Evolutionary conservation across 352 stramenopile species (phyloP), one percentile per base, ranked within the genome.

Genomic region (Phytopythium boreale): DNA sequence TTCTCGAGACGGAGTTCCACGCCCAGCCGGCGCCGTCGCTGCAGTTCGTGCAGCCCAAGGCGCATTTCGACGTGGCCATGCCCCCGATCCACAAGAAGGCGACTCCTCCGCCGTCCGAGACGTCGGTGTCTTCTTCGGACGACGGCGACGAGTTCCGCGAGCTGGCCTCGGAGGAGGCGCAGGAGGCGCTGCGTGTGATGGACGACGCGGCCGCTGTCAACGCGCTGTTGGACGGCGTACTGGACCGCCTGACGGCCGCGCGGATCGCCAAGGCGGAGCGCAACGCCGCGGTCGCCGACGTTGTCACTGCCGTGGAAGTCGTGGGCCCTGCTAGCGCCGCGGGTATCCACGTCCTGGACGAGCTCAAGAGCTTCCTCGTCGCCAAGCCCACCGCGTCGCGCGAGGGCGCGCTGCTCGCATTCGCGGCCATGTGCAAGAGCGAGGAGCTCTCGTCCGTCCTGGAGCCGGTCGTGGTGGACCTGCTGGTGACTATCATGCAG

Each of bases 401-500:
- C 19, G 80, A 92, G 62, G 80, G 83, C 1, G 73, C 80, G 6
- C 44, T 92, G 20, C 66, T 87, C 0, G 68, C 71, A 26, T 57
- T 84, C 24, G 34, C 72, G 9, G 77, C 72, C 22, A 62, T 92
- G 26, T 71, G 69, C 59, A 79, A 79, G 52, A 79, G 69, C 55
- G 66, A 87, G 20, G 56, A 65, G 41, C 59, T 90, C n/a, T 71
- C 73, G 17, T 70, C 64, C n/a, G 74, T 79, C 6, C 67, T 89
- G 37, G 82, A 92, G 65, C 77, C 80, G 2, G 59, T 90, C 43
- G 57, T 88, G 22, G 74, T 89, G 14, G 72, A 87, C 57, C 68
- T 80, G 55, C 61, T 92, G 31, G 55, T 72, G 24, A 46, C 37
- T 1, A 77, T 92, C 49, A 80, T 89, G 66, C 76, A 87, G 68